phyloP scores from a whole-genome alignment of 164 flowering plant species.

The Chimonanthus salicifolius region DNA sequence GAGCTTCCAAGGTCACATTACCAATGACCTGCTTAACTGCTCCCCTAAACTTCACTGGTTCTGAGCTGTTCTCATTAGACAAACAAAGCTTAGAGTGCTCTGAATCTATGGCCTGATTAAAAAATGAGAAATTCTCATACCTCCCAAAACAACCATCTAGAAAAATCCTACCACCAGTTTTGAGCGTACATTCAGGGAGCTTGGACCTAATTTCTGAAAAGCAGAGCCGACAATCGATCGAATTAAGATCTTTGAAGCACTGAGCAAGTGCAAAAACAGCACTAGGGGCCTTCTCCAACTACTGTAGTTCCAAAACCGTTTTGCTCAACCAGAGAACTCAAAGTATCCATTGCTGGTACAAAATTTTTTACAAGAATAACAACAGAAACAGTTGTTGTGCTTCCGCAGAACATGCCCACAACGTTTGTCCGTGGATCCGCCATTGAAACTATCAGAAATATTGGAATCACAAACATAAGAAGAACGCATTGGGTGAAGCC shows the following conservation, averaged over 20 bases:
- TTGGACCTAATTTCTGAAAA: neutral
- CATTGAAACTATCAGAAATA: neutral
- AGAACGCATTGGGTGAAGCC: neutral
- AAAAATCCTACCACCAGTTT: constrained; percentile 2
- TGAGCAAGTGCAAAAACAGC: neutral
- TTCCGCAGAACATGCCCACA: neutral
- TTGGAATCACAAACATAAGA: constrained; percentile 4
- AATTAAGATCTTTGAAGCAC: neutral
- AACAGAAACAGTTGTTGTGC: neutral
- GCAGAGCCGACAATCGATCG: neutral
- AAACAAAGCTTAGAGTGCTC: neutral
- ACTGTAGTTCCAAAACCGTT: neutral
- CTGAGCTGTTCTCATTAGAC: neutral
- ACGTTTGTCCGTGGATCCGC: neutral
- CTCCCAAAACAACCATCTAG: constrained; percentile 11
- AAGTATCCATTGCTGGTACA: neutral
- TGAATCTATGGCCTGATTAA: neutral
- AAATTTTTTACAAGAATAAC: neutral
- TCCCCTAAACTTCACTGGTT: neutral
- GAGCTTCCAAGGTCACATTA: neutral
- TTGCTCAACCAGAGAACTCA: neutral
- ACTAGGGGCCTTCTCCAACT: neutral
- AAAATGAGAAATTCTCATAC: constrained; percentile 12
- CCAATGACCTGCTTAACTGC: neutral
- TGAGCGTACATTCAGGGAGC: constrained; percentile 1